phyloP scores from a whole-genome alignment of 2,329 filamentous ascomycete genomes.

The Fusarium acutatum region DNA sequence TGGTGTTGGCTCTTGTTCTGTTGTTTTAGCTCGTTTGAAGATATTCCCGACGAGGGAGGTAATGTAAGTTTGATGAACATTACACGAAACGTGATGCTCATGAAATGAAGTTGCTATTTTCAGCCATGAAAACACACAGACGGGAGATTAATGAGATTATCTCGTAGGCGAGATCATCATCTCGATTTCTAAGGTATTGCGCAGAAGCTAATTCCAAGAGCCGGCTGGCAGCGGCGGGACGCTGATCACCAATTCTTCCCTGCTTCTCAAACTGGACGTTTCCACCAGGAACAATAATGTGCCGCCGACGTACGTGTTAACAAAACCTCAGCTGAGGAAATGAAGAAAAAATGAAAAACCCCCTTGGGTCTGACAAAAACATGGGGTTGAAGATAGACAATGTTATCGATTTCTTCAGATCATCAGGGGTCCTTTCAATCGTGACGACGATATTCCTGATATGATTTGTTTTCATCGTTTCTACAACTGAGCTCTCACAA shows the following conservation, averaged over 20 bases:
- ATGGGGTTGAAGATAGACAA: not conserved
- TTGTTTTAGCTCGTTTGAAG: slow-evolving; percentile 24
- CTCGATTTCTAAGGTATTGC: not conserved
- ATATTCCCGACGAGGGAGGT: slow-evolving; percentile 17
- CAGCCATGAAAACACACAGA: slow-evolving; percentile 21
- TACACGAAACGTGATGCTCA: not conserved
- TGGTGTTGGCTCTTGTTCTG: not conserved
- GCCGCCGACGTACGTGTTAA: slow-evolving; percentile 8
- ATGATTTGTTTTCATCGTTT: slow-evolving; percentile 4
- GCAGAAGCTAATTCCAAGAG: slow-evolving; percentile 14
- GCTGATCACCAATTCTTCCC: slow-evolving; percentile 32
- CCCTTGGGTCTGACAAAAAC: not conserved
- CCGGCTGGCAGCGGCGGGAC: slow-evolving; percentile 13
- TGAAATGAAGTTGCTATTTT: slow-evolving; percentile 24
- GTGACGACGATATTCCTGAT: not conserved
- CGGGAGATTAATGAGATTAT: slow-evolving; percentile 20
- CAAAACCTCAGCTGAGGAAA: not conserved
- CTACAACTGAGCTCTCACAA: slow-evolving; percentile 11
- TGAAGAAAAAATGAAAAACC: too few species aligned
- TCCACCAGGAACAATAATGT: slow-evolving; percentile 16
- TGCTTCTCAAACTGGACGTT: slow-evolving; percentile 15
- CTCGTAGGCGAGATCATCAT: slow-evolving; percentile 30
- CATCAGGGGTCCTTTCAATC: slow-evolving; percentile 1
- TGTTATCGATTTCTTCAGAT: not conserved
- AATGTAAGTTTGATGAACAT: slow-evolving; percentile 12